Base-by-base conservation (phyloP, 495 filamentous ascomycete species). In the Tuber indicum region DNA sequence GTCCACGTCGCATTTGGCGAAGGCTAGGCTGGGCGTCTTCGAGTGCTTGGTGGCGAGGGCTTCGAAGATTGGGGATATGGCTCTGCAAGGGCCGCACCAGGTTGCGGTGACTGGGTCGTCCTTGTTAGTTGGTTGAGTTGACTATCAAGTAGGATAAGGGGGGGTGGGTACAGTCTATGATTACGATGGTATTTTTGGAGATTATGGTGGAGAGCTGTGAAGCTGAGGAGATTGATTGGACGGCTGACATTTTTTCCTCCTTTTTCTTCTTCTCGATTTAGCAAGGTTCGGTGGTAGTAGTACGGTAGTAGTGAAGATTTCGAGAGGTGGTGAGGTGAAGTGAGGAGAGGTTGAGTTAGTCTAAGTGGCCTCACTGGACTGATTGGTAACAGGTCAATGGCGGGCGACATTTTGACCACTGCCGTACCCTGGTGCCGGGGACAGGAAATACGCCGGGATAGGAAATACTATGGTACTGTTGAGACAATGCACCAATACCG, bases 41-140 rank as follows among this genome's bases (percentile, higher is more conserved):
- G 82, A 77, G 82, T 89, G 85, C 69, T 84, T 79, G 41, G 80
- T 72, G n/a, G 88, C 87, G 26, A 90, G 87, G 46, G 84, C 82
- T 58, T 85, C 84, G 86, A 87, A 91, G 79, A 87, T 83, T 71
- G 90, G 90, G n/a, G 88, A 87, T 84, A 92, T 91, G 75, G 87
- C 86, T 82, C 90, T 90, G 88, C 90, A 92, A 42, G 91, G 90
- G 8, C 87, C 87, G 83, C 90, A 92, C 90, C 90, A 92, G 75
- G 87, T 86, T 14, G 89, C 89, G 83, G 86, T 87, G 85, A 91
- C 86, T 87, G 46, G 43, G 3, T 42, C 8, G 3, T 42, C 8
- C 36, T 58, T 19, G 26, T 41, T 41, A 19, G 70, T 58, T 43
- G 41, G 81, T 72, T 78, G 49, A 78, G 75, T 23, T 52, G 78